Evolutionary conservation across 805 yeast genomes (phyloP).

Genomic region (Saccharomycopsis oosterbeekiorum): DNA sequence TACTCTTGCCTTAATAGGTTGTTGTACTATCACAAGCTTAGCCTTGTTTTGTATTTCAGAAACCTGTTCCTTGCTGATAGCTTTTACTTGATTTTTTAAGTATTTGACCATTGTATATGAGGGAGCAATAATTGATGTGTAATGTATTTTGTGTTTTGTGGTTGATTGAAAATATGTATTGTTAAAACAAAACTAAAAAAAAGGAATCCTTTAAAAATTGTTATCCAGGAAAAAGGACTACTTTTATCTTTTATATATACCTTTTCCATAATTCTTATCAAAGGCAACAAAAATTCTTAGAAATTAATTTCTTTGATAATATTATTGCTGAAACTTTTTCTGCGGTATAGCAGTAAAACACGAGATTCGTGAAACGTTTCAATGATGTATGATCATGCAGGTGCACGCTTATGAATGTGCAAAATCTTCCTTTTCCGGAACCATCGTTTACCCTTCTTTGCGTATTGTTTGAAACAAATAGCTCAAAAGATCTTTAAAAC

Average conservation of each 20-base stretch:
- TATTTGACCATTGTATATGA: constrained; percentile 16
- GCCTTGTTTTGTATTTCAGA: not conserved
- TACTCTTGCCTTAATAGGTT: constrained; percentile 19
- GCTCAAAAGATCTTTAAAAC: not conserved
- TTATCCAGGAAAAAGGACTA: not conserved
- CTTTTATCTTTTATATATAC: not conserved
- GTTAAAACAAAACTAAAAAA: not conserved
- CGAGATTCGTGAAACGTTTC: not conserved
- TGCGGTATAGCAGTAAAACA: not conserved
- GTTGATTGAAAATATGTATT: not conserved
- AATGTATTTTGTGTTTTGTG: not conserved
- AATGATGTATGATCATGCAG: not conserved
- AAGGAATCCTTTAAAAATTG: not conserved
- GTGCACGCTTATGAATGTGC: not conserved
- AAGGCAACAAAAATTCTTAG: not conserved
- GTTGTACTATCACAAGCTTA: constrained; percentile 16
- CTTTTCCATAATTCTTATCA: not conserved
- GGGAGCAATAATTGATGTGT: not conserved
- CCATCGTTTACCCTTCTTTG: not conserved
- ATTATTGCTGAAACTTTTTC: not conserved
- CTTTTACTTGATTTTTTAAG: constrained; percentile 16
- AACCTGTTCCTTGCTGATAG: constrained; percentile 7
- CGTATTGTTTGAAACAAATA: not conserved
- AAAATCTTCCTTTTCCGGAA: not conserved
- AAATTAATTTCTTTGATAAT: not conserved